Evolutionary conservation across 805 yeast genomes (phyloP).

Genomic region (Pichia membranifaciens): DNA sequence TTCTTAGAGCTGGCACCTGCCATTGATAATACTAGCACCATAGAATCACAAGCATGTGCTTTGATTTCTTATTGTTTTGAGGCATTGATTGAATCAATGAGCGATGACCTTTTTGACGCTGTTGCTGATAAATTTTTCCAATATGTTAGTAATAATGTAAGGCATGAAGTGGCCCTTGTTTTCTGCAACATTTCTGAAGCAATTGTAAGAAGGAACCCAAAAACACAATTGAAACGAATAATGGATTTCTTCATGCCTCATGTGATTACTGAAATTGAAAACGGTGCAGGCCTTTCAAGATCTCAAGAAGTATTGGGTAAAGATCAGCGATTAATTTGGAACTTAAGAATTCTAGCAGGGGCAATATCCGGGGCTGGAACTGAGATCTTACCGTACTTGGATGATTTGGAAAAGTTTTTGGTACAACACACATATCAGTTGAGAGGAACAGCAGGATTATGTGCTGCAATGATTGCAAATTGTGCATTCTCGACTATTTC

Average conservation of each 20-base stretch:
- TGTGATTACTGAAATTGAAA: conserved; percentile 66
- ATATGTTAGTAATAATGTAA: conserved; percentile 54
- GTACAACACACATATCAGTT: conserved; percentile 36
- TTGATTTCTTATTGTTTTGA: conserved; percentile 35
- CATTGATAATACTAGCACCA: conserved; percentile 42
- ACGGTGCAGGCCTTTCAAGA: conserved; percentile 76
- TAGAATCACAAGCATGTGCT: conserved; percentile 44
- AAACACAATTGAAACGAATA: conserved; percentile 37
- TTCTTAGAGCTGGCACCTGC: conserved; percentile 68
- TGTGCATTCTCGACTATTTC: conserved; percentile 61
- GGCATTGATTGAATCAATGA: conserved; percentile 51
- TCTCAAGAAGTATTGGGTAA: conserved; percentile 62
- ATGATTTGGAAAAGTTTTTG: conserved; percentile 44
- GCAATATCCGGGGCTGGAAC: conserved; percentile 63
- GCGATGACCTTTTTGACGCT: conserved; percentile 46
- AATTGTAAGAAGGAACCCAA: conserved; percentile 59
- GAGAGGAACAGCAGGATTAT: conserved; percentile 58
- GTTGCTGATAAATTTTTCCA: conserved; percentile 46
- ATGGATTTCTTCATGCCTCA: conserved; percentile 42
- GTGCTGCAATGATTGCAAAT: conserved; percentile 52
- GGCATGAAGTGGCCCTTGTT: conserved; percentile 57
- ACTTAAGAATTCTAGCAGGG: conserved; percentile 63
- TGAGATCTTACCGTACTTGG: conserved; percentile 37
- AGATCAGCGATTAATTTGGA: conserved; percentile 72
- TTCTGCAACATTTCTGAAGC: conserved; percentile 70